Conservation (phyloP, 1,284 basidiomycete genomes). For the Trichosporon sp. region DNA sequence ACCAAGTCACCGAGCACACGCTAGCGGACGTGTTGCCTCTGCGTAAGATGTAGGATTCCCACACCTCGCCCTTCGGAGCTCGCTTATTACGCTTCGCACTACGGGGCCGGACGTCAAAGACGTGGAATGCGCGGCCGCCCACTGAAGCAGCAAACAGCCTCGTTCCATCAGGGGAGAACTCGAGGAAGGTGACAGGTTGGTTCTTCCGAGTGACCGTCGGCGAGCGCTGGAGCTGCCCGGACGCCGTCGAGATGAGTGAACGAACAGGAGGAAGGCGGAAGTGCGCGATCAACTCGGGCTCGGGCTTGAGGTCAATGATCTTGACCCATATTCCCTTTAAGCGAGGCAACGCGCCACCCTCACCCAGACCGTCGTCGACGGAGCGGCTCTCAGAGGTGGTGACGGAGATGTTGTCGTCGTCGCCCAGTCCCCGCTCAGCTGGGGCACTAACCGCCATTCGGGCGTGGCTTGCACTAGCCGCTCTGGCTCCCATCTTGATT, state of each 20-base stretch:
- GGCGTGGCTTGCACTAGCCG: conserved; percentile 26
- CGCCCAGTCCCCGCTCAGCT: conserved; percentile 21
- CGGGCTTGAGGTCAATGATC: conserved; percentile 32
- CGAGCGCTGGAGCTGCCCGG: neutral
- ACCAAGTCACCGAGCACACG: conserved; percentile 57
- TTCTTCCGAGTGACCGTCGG: conserved; percentile 18
- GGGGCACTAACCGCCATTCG: conserved; percentile 40
- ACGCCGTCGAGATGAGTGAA: conserved; percentile 10
- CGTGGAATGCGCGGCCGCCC: conserved; percentile 60
- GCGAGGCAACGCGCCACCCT: neutral
- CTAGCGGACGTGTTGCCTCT: conserved; percentile 67
- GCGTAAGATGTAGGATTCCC: conserved; percentile 65
- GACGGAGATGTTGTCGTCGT: conserved; percentile 17
- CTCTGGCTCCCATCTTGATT: conserved; percentile 41
- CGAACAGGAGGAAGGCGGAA: conserved; percentile 36
- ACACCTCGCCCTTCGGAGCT: conserved; percentile 47
- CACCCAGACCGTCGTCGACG: conserved; percentile 10
- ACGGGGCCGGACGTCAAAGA: conserved; percentile 54
- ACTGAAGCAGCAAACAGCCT: conserved; percentile 57
- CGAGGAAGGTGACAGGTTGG: conserved; percentile 56
- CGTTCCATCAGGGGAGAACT: conserved; percentile 61
- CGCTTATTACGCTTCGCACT: neutral
- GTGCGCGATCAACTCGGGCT: conserved; percentile 33
- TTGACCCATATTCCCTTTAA: conserved; percentile 38
- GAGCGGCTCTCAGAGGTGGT: conserved; percentile 13